phyloP scores from a whole-genome alignment of 331 rosid species.

The Quercus phellos region DNA sequence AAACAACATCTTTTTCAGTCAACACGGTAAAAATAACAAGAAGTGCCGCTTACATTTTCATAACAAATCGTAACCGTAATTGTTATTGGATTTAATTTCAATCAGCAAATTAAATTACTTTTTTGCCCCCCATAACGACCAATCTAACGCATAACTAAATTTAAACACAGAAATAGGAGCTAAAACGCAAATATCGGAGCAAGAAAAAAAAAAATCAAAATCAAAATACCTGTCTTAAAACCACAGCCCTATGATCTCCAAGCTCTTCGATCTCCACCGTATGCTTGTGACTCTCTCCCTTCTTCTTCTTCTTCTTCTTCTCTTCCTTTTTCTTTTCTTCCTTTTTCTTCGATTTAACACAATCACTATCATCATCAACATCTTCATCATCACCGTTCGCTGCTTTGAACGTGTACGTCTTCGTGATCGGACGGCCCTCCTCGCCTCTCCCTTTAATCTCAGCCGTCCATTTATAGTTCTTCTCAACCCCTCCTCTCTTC shows the following conservation, averaged over 20 bases:
- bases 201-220: too few species aligned
- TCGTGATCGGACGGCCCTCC: conserved; percentile 33
- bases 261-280: conserved; percentile 75
- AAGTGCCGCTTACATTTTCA: too few species aligned
- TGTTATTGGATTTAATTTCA: too few species aligned
- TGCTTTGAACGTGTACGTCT: conserved; percentile 55
- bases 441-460: conserved; percentile 72
- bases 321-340: conserved; percentile 15
- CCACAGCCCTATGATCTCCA: conserved; percentile 44
- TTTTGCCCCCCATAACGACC: too few species aligned
- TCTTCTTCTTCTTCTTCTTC: conserved; percentile 12
- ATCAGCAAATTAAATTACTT: fast-evolving
- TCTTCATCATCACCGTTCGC: conserved; percentile 25
- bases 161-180: background rate
- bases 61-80: fast-evolving
- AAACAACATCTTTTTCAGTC: too few species aligned
- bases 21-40: too few species aligned
- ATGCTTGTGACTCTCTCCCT: conserved; percentile 43
- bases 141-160: too few species aligned
- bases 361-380: background rate
- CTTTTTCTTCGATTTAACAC: conserved; percentile 27
- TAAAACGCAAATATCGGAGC: background rate
- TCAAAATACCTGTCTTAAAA: conserved; percentile 64
- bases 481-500: conserved; percentile 17
- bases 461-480: conserved; percentile 71